Conservation (phyloP, 2,329 filamentous ascomycete genomes). For the Drechslerella dactyloides region DNA sequence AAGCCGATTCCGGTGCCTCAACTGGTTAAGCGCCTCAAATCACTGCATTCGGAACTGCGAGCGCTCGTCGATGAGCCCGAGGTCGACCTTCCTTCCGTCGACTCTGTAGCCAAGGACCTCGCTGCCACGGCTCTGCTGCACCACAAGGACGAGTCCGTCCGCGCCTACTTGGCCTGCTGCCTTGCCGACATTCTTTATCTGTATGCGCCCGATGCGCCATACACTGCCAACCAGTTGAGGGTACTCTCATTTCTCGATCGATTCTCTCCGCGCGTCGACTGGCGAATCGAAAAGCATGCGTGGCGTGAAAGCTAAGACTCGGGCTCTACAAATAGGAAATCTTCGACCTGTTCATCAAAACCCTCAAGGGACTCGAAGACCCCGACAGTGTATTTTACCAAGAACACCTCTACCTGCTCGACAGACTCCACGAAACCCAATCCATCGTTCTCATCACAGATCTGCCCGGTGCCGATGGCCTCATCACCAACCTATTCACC, state of each 20-base stretch:
- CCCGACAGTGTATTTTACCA: conserved; percentile 53
- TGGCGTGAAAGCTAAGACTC: conserved; percentile 7
- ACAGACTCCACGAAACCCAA: conserved; percentile 88
- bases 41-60: conserved; percentile 79
- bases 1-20: conserved; percentile 85
- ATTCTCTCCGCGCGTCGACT: not conserved
- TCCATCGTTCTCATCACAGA: conserved; percentile 92
- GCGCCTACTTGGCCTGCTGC: conserved; percentile 85
- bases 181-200: conserved; percentile 91
- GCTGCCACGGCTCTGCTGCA: conserved; percentile 79
- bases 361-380: conserved; percentile 53
- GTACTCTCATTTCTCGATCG: conserved; percentile 60
- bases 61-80: conserved; percentile 82
- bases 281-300: not conserved
- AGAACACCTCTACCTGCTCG: conserved; percentile 89
- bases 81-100: conserved; percentile 80
- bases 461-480: conserved; percentile 77
- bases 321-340: conserved; percentile 71
- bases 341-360: conserved; percentile 82
- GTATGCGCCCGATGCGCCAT: conserved; percentile 93
- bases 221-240: conserved; percentile 87
- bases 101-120: conserved; percentile 81
- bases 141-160: conserved; percentile 92
- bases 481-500: conserved; percentile 82
- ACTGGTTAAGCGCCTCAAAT: conserved; percentile 79